These are phyloP conservation scores for Dunaliella primolecta DNA, from an alignment of 139 green algal species.

Conservation along the genomic window DNA sequence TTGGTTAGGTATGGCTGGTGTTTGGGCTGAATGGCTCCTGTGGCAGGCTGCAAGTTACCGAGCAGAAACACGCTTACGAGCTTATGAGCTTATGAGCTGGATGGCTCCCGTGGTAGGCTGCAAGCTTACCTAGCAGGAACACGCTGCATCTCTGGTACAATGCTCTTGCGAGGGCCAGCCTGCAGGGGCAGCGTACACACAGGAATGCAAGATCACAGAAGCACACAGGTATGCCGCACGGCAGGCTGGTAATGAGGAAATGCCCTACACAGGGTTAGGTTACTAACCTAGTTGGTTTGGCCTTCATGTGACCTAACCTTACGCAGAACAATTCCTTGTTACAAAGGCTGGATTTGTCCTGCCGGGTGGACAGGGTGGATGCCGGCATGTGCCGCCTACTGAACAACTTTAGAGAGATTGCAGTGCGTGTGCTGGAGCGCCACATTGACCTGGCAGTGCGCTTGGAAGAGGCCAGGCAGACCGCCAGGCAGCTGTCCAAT, in stretches of 20 bases:
- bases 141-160: conserved; percentile 54
- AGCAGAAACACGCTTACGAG: too few species aligned
- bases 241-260: too few species aligned
- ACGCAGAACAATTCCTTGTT: too few species aligned
- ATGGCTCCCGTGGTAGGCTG: too few species aligned
- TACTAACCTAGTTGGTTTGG: conserved; percentile 1
- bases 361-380: conserved; percentile 31
- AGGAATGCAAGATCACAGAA: neutral
- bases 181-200: neutral
- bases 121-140: conserved; percentile 18
- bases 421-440: conserved; percentile 66
- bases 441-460: neutral
- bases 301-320: too few species aligned
- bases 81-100: too few species aligned
- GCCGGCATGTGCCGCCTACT: conserved; percentile 62
- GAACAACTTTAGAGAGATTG: conserved; percentile 71
- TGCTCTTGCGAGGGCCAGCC: conserved; percentile 56
- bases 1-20: too few species aligned
- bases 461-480: neutral
- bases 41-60: too few species aligned
- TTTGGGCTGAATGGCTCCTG: too few species aligned
- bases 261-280: neutral
- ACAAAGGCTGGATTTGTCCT: too few species aligned
- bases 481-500: neutral
- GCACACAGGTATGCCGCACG: neutral